phyloP scores from a whole-genome alignment of 2,329 filamentous ascomycete genomes.

The Pseudocercospora fijiensis region DNA sequence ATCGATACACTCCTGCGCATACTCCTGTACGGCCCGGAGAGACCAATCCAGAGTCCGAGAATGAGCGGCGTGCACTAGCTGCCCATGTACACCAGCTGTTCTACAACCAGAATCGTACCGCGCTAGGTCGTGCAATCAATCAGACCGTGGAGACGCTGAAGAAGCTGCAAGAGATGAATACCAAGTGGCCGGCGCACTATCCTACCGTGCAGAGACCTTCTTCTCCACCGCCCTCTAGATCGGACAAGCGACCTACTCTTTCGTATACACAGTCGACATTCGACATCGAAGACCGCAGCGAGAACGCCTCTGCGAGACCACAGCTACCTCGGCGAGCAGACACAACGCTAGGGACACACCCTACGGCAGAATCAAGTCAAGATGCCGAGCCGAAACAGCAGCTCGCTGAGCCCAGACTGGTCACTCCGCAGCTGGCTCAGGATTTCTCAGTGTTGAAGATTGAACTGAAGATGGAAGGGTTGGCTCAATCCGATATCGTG shows the following conservation, averaged over 20 bases:
- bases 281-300: slow-evolving; percentile 46
- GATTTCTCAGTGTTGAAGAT: slow-evolving; percentile 95
- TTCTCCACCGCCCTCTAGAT: slow-evolving; percentile 42
- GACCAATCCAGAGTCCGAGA: slow-evolving; percentile 53
- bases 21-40: slow-evolving; percentile 53
- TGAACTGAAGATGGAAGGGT: slow-evolving; percentile 82
- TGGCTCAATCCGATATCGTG: slow-evolving; percentile 86
- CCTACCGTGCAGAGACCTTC: slow-evolving; percentile 73
- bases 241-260: slow-evolving; percentile 61
- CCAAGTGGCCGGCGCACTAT: slow-evolving; percentile 91
- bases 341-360: slow-evolving; percentile 65
- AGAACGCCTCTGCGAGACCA: slow-evolving; percentile 48
- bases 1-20: slow-evolving; percentile 58
- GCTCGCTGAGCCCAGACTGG: slow-evolving; percentile 71
- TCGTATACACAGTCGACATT: slow-evolving; percentile 63
- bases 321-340: slow-evolving; percentile 64
- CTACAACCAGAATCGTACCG: slow-evolving; percentile 88
- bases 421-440: slow-evolving; percentile 88
- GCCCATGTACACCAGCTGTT: slow-evolving; percentile 88
- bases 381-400: slow-evolving; percentile 61
- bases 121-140: slow-evolving; percentile 83
- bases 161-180: slow-evolving; percentile 82
- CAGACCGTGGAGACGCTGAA: slow-evolving; percentile 80
- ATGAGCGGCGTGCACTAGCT: slow-evolving; percentile 67
- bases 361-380: slow-evolving; percentile 58